Percentiles rank a stretch among this genome's conserved stretches.
These are phyloP conservation scores for Penicillium canariense DNA, from an alignment of 495 filamentous ascomycete species.

Conservation along the genomic window DNA sequence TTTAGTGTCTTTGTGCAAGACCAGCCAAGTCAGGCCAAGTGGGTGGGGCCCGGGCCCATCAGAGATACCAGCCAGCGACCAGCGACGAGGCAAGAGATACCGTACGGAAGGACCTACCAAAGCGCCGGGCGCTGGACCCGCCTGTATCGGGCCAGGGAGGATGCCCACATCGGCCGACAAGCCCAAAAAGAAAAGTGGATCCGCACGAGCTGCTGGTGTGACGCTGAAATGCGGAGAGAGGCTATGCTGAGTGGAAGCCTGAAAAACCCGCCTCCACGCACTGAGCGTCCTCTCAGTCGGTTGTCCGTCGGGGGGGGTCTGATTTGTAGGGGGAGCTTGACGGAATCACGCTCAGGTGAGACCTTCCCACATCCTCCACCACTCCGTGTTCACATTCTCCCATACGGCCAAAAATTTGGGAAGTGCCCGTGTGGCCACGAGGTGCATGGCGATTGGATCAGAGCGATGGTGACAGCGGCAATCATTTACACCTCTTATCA, in stretches of 20 bases:
- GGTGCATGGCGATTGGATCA: constrained; percentile 24
- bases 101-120: constrained; percentile 5
- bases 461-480: constrained; percentile 28
- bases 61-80: too few species aligned
- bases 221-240: constrained; percentile 16
- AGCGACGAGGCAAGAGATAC: background rate
- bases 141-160: constrained; percentile 2
- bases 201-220: constrained; percentile 7
- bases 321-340: too few species aligned
- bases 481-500: constrained; percentile 31
- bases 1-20: too few species aligned
- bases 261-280: background rate
- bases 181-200: constrained; percentile 16
- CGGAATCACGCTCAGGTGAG: too few species aligned
- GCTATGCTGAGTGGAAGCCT: constrained; percentile 2
- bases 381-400: too few species aligned
- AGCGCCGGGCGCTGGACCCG: constrained; percentile 7
- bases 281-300: background rate
- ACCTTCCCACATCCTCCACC: background rate
- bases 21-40: too few species aligned
- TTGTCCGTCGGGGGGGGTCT: too few species aligned
- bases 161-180: constrained; percentile 8
- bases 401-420: constrained; percentile 9
- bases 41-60: too few species aligned
- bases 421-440: constrained; percentile 23